A percentile compares a stretch with the other conserved stretches of the same genome.
These are phyloP conservation scores for Fraxinus pennsylvanica DNA, from an alignment of 257 asterid genomes.

Conservation along the genomic window DNA sequence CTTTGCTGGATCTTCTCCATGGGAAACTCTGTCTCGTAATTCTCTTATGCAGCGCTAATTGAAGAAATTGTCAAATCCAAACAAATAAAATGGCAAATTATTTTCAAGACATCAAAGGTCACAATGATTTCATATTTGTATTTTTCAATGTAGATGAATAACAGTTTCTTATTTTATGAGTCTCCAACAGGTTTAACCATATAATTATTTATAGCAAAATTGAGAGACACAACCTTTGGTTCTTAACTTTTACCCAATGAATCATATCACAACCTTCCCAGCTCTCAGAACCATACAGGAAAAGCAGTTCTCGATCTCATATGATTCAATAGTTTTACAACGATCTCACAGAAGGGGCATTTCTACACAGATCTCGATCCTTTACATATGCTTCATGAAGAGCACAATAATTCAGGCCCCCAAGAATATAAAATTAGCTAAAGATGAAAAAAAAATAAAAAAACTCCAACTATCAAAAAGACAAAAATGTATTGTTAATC, in stretches of 20 bases:
- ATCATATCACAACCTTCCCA: not conserved
- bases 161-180: conserved; percentile 4
- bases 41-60: conserved; percentile 56
- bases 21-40: conserved; percentile 59
- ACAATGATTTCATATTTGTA: not conserved
- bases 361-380: not conserved
- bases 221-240: not conserved
- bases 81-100: conserved; percentile 12
- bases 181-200: conserved; percentile 12
- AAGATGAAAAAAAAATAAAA: not conserved
- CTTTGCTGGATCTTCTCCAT: conserved; percentile 72
- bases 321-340: not conserved
- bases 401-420: not conserved
- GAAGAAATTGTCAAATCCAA: conserved; percentile 17
- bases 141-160: not conserved
- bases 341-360: not conserved
- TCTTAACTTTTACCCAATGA: not conserved
- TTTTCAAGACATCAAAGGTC: not conserved
- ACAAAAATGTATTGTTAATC: not conserved
- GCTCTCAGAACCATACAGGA: not conserved
- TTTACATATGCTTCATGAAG: not conserved
- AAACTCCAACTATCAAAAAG: not conserved
- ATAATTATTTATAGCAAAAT: not conserved
- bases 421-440: not conserved
- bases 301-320: not conserved